Base-by-base conservation (phyloP, 306 rosid genomes). In the Trifolium repens region DNA sequence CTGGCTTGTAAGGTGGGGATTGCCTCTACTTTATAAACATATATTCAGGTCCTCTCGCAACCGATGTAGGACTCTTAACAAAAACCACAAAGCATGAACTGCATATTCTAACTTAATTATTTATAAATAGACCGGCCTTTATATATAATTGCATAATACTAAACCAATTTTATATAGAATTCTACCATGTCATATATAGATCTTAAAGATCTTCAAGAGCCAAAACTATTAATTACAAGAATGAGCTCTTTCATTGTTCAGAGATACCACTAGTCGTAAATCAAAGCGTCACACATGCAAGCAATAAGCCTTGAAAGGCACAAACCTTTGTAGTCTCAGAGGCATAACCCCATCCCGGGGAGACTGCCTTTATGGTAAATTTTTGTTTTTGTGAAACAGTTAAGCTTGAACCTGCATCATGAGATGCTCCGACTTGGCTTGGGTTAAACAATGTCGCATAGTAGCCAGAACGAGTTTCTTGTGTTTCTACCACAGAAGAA, bases 331-430 rank as follows among this genome's bases (percentile, higher is more conserved):
- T 90, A 16, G 84, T 63, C 81, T 89, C 97, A 17, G 85, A 82
- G 79, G 93, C 85, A 85, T 78, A 89, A 65, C 98, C 92, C 93
- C 96, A 89, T 75, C 84, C 99, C 53, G 99, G 99, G 30, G 93
- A 89, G 81, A 96, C 79, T 76, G 87, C 89, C 71, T 14, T 86
- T 69, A 96, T 89, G 16, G 91, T 76, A 83, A 92, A 96, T 72
- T 85, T 96, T 84, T 89, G 97, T 52, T 85, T 74, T 80, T 88
- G 93, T 71, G 92, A 85, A 40, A 88, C 77, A 10, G 93, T 92
- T 89, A 92, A 88, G 77, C 81, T 88, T 69, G 90, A 67, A 71
- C 78, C 85, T 43, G 84, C 73, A 53, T 76, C 89, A 70, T 80
- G 84, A 69, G 85, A 73, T 26, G 37, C 78, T 81, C 80, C 91